These are phyloP conservation scores for Ceratobasidium sp. DNA, from an alignment of 1,284 basidiomycete genomes.

Conservation along the genomic window DNA sequence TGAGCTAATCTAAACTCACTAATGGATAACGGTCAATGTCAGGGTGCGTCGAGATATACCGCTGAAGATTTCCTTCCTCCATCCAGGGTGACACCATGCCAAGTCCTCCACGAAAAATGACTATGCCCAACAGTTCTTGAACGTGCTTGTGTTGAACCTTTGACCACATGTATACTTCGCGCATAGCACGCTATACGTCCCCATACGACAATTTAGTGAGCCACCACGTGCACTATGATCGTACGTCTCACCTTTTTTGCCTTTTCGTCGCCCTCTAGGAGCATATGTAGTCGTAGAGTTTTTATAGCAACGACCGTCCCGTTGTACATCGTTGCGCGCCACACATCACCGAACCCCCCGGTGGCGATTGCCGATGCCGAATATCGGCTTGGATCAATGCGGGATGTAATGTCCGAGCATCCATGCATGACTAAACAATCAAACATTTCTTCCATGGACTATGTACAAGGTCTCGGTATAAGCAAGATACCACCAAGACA, in stretches of 20 bases:
- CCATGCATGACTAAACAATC: background rate
- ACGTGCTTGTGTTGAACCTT: background rate
- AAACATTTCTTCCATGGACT: background rate
- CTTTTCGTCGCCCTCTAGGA: background rate
- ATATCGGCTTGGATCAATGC: background rate
- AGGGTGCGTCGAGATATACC: background rate
- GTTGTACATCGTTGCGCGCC: background rate
- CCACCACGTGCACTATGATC: background rate
- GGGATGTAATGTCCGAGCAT: background rate
- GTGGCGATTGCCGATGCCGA: background rate
- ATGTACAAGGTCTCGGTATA: background rate
- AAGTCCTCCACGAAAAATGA: background rate
- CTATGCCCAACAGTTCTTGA: background rate
- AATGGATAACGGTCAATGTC: background rate
- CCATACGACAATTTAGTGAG: no score
- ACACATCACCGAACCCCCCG: background rate
- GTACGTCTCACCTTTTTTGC: background rate
- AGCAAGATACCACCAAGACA: background rate
- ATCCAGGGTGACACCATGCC: background rate
- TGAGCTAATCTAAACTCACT: background rate
- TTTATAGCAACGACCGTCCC: background rate
- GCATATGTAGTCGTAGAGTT: background rate
- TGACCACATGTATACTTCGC: background rate
- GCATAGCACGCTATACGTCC: slow-evolving; percentile 1
- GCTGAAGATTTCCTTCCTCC: background rate